Evolutionary conservation across 352 stramenopile genomes (phyloP).

Genomic region (Pythium volutum): DNA sequence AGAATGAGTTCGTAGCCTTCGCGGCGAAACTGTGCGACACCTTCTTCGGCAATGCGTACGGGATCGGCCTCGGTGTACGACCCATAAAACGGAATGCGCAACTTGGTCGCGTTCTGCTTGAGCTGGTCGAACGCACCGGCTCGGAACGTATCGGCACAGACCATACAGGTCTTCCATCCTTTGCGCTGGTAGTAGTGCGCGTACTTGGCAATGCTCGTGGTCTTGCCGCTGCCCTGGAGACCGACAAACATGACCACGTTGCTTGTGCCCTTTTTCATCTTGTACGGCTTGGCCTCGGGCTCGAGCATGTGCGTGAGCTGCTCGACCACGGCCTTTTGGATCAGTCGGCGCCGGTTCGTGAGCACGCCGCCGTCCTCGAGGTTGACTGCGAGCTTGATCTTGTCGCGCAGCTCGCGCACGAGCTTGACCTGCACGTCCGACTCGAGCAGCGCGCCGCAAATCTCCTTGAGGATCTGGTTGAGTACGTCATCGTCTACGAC

Average conservation of each 20-base stretch:
- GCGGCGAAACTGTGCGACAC: constrained; percentile 94
- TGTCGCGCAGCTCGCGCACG: constrained; percentile 86
- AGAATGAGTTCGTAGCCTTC: constrained; percentile 99
- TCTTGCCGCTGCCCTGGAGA: constrained; percentile 97
- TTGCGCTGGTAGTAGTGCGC: constrained; percentile 98
- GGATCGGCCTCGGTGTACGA: constrained; percentile 98
- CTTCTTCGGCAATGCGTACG: constrained; percentile 97
- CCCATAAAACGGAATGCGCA: constrained; percentile 98
- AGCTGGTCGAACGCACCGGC: constrained; percentile 99
- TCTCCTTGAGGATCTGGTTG: constrained; percentile 89
- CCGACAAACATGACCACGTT: constrained; percentile 95
- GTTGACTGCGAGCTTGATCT: constrained; percentile 87
- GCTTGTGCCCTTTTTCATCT: constrained; percentile 89
- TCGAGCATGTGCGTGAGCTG: constrained; percentile 90
- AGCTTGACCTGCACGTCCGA: constrained; percentile 89
- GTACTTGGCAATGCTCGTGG: constrained; percentile 99
- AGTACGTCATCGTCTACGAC: constrained; percentile 90
- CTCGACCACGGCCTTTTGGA: constrained; percentile 91
- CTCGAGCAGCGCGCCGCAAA: constrained; percentile 87
- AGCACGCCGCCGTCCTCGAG: constrained; percentile 75
- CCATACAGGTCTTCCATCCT: constrained; percentile 98
- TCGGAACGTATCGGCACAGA: constrained; percentile 99
- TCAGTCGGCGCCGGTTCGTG: constrained; percentile 82
- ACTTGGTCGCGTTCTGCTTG: constrained; percentile 99
- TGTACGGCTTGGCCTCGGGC: constrained; percentile 81